Base-by-base conservation (phyloP, 2,329 filamentous ascomycete species). In the Diaporthe amygdali region DNA sequence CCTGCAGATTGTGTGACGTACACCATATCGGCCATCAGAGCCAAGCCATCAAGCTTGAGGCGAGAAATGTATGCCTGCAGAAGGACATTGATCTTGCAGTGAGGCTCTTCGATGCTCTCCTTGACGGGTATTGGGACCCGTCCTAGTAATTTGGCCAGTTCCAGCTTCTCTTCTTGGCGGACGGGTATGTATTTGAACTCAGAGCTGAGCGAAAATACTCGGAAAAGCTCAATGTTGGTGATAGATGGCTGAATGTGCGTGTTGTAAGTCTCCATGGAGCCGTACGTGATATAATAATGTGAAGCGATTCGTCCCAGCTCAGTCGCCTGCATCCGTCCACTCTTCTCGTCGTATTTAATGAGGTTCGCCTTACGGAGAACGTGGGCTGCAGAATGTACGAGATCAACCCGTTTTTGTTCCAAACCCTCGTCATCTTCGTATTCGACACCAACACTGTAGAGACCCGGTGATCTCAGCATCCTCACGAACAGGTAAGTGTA, bases 101-200 rank as follows among this genome's bases (percentile, higher is more conserved):
- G 95, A 1, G 96, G 92, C 82, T 99, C 96, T 79, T 99, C 96
- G 64, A 98, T 95, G 76, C 94, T 94, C 83, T 99, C 96, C 82
- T 99, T 99, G 76, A 99, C 95, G 5, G 96, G 96, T 69, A 99
- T 95, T 2, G 96, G 96, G 0, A 99, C 96, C 75, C 93, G 90
- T 12, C 93, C 92, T 27, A 99, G 87, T 39, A 99, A 86, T 81
- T 98, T 98, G 6, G 95, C 95, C 67, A 99, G 87, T 82, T 99
- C 96, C 39, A 99, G 87, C 85, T 98, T 98, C 85, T 99, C 96
- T 77, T 99, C 96, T 78, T 98, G 95, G 51, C 96, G 93, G 44
- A 99, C 96, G 2, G 96, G 96, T 51, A 99, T 99, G 81, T 97
- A 99, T 82, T 98, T 98, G 88, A 99, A 99, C 81, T 99, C 96